Conservation (phyloP, 495 filamentous ascomycete genomes). For the Astrocystis sublimbata region DNA sequence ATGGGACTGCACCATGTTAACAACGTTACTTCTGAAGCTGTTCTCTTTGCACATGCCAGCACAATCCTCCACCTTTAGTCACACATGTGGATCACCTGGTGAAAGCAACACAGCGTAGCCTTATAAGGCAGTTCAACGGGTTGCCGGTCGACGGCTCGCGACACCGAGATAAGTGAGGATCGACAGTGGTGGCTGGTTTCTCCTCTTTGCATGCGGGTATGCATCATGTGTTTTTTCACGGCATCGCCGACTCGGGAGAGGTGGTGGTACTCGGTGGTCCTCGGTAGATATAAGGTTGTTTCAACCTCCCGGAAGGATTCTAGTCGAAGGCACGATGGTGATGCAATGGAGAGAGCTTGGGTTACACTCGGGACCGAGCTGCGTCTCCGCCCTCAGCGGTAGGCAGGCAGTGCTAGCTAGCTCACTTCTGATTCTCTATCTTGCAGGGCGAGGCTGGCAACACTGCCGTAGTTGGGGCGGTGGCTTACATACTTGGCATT, state of each 20-base stretch:
- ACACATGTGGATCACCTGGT: not conserved
- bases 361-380: not conserved
- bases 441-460: too few species aligned
- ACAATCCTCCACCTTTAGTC: not conserved
- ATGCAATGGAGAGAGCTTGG: not conserved
- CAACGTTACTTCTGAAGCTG: not conserved
- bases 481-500: too few species aligned
- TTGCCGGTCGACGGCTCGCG: not conserved
- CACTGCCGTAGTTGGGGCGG: too few species aligned
- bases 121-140: constrained; percentile 1
- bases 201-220: not conserved
- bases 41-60: not conserved
- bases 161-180: not conserved
- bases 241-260: not conserved
- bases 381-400: not conserved
- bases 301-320: not conserved
- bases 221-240: not conserved
- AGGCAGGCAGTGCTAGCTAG: not conserved
- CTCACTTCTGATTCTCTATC: not conserved
- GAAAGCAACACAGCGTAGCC: not conserved
- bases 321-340: not conserved
- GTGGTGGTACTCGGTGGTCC: not conserved
- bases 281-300: not conserved
- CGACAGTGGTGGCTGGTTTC: not conserved
- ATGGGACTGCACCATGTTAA: not conserved